Evolutionary conservation across 2,329 filamentous ascomycete species (phyloP).

Genomic region (Fusarium concolor): DNA sequence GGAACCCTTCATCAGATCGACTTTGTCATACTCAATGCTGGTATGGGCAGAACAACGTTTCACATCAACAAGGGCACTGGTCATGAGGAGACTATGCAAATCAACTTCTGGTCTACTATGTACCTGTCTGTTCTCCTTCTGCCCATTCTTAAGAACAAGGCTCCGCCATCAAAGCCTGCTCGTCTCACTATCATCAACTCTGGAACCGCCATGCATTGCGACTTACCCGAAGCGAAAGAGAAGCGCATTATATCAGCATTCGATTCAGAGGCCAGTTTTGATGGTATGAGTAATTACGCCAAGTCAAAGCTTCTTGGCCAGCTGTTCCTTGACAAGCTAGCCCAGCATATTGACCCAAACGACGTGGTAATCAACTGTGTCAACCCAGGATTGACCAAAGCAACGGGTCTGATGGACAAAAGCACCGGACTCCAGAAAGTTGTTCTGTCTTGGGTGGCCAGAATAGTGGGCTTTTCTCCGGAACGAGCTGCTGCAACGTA

Average conservation of each 20-base stretch:
- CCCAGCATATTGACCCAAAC: not conserved
- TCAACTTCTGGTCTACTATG: slow-evolving; percentile 15
- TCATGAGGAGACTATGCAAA: slow-evolving; percentile 3
- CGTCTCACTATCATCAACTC: slow-evolving; percentile 6
- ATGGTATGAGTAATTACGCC: not conserved
- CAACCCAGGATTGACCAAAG: slow-evolving; percentile 8
- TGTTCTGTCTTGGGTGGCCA: not conserved
- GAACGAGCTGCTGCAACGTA: slow-evolving; percentile 2
- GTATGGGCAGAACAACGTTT: not conserved
- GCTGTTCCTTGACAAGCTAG: slow-evolving; percentile 3
- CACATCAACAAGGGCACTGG: not conserved
- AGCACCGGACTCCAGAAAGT: not conserved
- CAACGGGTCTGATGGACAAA: not conserved
- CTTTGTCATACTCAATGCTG: slow-evolving; percentile 4
- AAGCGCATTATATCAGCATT: not conserved
- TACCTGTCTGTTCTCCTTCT: not conserved
- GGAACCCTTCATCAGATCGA: not conserved
- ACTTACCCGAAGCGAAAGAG: not conserved
- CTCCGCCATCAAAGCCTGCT: not conserved
- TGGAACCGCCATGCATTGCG: not conserved
- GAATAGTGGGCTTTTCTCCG: not conserved
- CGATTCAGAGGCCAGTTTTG: not conserved
- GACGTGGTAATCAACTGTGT: slow-evolving; percentile 8
- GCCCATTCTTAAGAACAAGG: not conserved
- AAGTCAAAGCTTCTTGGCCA: not conserved